Conservation (phyloP, 169 alveolate species). For the Eimeria falciformis region DNA sequence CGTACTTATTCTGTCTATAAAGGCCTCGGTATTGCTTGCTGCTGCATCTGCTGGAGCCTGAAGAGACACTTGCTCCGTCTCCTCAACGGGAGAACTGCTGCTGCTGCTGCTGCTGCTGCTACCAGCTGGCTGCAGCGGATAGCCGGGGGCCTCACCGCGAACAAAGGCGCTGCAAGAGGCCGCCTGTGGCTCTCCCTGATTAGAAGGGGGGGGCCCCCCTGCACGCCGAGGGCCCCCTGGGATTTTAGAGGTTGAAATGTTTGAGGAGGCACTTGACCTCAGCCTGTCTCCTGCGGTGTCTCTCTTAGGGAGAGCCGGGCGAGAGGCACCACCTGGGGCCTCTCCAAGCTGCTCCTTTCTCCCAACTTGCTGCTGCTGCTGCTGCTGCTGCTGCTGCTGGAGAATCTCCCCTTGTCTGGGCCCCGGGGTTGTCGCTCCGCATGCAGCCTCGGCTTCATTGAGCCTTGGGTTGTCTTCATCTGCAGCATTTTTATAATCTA, state of each 20-base stretch:
- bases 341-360: not conserved
- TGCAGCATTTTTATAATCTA: constrained; percentile 62
- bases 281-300: no score
- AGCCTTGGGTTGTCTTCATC: not conserved
- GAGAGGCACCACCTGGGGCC: not conserved
- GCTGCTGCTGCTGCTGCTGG: constrained; percentile 53
- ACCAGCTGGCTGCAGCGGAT: not conserved
- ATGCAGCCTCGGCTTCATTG: not conserved
- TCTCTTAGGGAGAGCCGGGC: no score
- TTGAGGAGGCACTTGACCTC: no score
- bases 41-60: constrained; percentile 24
- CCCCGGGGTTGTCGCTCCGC: not conserved
- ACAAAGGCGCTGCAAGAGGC: no score
- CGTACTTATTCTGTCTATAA: not conserved
- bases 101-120: not conserved
- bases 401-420: constrained; percentile 16
- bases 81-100: not conserved
- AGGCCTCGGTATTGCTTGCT: not conserved
- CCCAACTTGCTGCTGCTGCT: constrained; percentile 30
- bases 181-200: no score
- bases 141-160: not conserved
- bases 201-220: no score
- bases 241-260: no score
- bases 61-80: not conserved
- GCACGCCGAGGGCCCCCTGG: no score